Evolutionary conservation across 208 protist species (phyloP), one percentile per base, ranked within the genome.

Genomic region (Endotrypanum monterogeii): DNA sequence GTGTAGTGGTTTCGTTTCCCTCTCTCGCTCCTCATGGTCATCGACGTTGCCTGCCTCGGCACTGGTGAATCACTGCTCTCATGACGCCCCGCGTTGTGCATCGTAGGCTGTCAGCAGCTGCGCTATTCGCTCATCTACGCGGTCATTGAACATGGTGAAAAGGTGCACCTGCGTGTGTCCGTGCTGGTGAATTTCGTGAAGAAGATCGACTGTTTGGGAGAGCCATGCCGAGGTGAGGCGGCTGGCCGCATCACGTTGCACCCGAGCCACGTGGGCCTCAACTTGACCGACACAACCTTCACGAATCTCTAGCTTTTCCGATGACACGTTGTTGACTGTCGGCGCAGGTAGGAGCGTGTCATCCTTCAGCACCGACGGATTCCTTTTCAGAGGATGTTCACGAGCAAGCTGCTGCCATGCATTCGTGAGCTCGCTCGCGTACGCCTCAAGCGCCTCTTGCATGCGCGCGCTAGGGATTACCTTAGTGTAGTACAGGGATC

Each of bases 101-200:
- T 73, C 75, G 44, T 79, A 74, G 20, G 75, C 75, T 1, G 65
- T 51, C 28, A 79, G 51, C 68, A 79, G 67, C 52, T 79, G 75
- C 61, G 67, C 57, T 61, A 79, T 51, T 11, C 75, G 75, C 58
- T 54, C 61, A 71, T 74, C 75, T 28, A 71, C 75, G 39, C 55
- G 7, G 39, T 74, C 75, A 54, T 79, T 73, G 41, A 68, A 73
- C 75, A 79, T 74, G 0, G 69, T 74, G 54, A 79, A 79, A 50
- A 79, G 54, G 28, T 73, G 75, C 56, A 79, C 58, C 44, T 30
- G 75, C 1, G 52, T 57, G 3, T 79, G 41, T 39, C 46, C 60
- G 3, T 6, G 44, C 30, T 32, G 12, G 3, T 46, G 57, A 30
- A 79, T 39, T 2, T 63, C 68, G 32, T 51, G 55, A 1, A 79